phyloP scores from a whole-genome alignment of 345 rosid species.

The Brassica juncea region DNA sequence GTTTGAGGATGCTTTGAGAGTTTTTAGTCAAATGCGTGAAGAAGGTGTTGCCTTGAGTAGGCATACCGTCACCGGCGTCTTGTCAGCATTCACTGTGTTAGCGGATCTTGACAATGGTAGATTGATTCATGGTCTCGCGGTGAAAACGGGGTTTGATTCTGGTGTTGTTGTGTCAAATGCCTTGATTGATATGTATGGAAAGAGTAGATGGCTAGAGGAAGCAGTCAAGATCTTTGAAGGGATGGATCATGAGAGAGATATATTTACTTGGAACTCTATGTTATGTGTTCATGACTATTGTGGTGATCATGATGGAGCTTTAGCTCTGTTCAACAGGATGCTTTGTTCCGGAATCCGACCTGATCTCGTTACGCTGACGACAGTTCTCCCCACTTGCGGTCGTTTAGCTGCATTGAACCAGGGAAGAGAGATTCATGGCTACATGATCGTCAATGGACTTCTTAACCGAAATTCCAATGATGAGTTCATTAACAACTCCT shows the following conservation, averaged over 20 bases:
- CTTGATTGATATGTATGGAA: slow-evolving; percentile 72
- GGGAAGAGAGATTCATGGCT: slow-evolving; percentile 56
- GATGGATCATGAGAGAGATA: slow-evolving; percentile 49
- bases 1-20: slow-evolving; percentile 47
- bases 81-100: slow-evolving; percentile 49
- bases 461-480: slow-evolving; percentile 37
- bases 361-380: slow-evolving; percentile 56
- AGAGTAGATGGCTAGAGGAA: slow-evolving; percentile 50
- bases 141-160: slow-evolving; percentile 48
- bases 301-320: slow-evolving; percentile 59
- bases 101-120: slow-evolving; percentile 49
- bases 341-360: slow-evolving; percentile 48
- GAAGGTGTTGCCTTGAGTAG: slow-evolving; percentile 44
- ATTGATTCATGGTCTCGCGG: slow-evolving; percentile 49
- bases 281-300: slow-evolving; percentile 54
- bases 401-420: slow-evolving; percentile 55
- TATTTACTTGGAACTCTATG: slow-evolving; percentile 65
- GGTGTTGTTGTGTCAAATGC: slow-evolving; percentile 51
- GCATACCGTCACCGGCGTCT: slow-evolving; percentile 54
- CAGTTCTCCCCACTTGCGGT: slow-evolving; percentile 60
- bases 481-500: slow-evolving; percentile 44
- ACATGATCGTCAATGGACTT: slow-evolving; percentile 49
- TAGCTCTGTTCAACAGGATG: slow-evolving; percentile 56
- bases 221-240: slow-evolving; percentile 49
- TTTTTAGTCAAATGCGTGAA: slow-evolving; percentile 48